Evolutionary conservation across 2,329 filamentous ascomycete species (phyloP).

Genomic region (Parastagonospora avenae): DNA sequence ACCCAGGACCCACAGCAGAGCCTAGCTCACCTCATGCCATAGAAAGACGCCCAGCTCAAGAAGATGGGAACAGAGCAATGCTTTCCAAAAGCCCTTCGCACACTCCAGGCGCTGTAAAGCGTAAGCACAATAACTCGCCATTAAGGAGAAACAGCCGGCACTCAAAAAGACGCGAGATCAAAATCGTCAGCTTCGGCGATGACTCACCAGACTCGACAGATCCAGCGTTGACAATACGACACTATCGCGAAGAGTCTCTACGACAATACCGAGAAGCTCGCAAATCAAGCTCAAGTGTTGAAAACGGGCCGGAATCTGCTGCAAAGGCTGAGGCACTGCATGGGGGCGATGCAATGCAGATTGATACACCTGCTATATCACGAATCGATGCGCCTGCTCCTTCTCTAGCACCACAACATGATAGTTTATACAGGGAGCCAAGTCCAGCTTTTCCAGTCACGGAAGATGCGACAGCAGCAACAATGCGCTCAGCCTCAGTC

Average conservation of each 20-base stretch:
- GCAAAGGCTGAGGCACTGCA: not conserved
- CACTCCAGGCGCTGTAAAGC: conserved; percentile 19
- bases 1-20: no score
- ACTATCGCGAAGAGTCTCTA: conserved; percentile 18
- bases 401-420: conserved; percentile 25
- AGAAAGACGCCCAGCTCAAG: not conserved
- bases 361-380: not conserved
- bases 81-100: not conserved
- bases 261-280: conserved; percentile 16
- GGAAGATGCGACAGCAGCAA: not conserved
- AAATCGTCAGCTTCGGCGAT: conserved; percentile 22
- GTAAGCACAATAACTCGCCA: conserved; percentile 28
- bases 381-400: not conserved
- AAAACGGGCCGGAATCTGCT: conserved; percentile 7
- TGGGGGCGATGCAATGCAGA: conserved; percentile 10
- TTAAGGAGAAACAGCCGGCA: conserved; percentile 18
- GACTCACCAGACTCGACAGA: conserved; percentile 3
- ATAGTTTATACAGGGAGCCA: conserved; percentile 19
- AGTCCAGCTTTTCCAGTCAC: not conserved
- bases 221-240: conserved; percentile 4
- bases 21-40: not conserved
- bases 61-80: not conserved
- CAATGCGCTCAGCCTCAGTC: no score
- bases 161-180: conserved; percentile 30
- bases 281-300: conserved; percentile 17